Evolutionary conservation across 108 stramenopile genomes (phyloP).

Genomic region (Nitzschia palea): DNA sequence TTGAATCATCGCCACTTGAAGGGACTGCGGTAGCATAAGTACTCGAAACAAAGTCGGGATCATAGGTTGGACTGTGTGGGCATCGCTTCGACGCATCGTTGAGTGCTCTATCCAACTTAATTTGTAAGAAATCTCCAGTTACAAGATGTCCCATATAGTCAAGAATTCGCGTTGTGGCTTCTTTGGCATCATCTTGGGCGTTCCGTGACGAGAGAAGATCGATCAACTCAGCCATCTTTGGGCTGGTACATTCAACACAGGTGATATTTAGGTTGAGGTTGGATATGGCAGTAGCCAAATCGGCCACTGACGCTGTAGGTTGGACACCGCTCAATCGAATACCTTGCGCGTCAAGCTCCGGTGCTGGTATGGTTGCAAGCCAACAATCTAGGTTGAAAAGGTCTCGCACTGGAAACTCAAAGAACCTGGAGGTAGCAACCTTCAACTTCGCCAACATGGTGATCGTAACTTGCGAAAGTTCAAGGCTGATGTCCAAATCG

Average conservation of each 20-base stretch:
- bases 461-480: constrained; percentile 7
- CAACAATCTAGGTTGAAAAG: constrained; percentile 59
- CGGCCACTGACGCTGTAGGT: constrained; percentile 35
- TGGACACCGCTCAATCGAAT: constrained; percentile 9
- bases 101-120: constrained; percentile 50
- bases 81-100: constrained; percentile 55
- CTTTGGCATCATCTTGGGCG: constrained; percentile 44
- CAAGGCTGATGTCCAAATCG: constrained; percentile 31
- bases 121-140: constrained; percentile 53
- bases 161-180: constrained; percentile 41
- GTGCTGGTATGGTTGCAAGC: constrained; percentile 53
- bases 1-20: constrained; percentile 17
- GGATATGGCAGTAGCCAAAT: constrained; percentile 31
- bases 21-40: constrained; percentile 36
- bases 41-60: constrained; percentile 28
- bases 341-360: constrained; percentile 2
- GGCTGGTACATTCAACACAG: constrained; percentile 57
- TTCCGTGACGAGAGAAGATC: constrained; percentile 36
- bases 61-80: constrained; percentile 54
- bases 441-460: constrained; percentile 15
- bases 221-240: constrained; percentile 46
- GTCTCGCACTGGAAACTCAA: constrained; percentile 65
- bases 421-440: constrained; percentile 37
- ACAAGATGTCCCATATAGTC: constrained; percentile 38
- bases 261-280: constrained; percentile 44